Evolutionary conservation across 495 filamentous ascomycete species (phyloP).

Genomic region (Tuber melanosporum): DNA sequence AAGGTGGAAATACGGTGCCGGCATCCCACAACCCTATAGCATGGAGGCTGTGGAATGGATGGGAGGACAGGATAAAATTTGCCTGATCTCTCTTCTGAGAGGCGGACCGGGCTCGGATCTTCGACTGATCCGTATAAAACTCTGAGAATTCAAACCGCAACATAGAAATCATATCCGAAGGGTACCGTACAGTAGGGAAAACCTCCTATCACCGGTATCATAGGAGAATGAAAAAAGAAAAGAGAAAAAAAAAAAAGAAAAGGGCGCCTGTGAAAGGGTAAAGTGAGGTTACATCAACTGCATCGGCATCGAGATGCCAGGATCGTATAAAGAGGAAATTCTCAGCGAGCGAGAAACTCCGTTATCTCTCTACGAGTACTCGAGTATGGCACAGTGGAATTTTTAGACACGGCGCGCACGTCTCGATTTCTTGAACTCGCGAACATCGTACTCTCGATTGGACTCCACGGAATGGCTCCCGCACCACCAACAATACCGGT

Average conservation of each 20-base stretch:
- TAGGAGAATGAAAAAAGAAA: not conserved
- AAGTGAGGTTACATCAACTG: not conserved
- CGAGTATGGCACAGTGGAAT: not conserved
- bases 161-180: not conserved
- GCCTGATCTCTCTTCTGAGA: not conserved
- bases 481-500: not conserved
- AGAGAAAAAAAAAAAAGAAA: not conserved
- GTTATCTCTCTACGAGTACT: not conserved
- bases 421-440: not conserved
- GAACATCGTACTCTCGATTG: not conserved
- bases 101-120: not conserved
- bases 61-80: too few species aligned
- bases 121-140: not conserved
- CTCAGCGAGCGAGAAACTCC: slow-evolving; percentile 2
- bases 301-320: not conserved
- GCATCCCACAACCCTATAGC: not conserved
- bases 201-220: not conserved
- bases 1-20: not conserved
- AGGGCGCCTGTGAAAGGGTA: not conserved
- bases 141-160: not conserved
- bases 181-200: not conserved
- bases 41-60: too few species aligned
- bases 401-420: not conserved
- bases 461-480: not conserved
- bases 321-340: not conserved